Percentiles rank a stretch among this genome's conserved stretches.
Conservation (phyloP, 495 filamentous ascomycete genomes). For the Choiromyces venosus region DNA sequence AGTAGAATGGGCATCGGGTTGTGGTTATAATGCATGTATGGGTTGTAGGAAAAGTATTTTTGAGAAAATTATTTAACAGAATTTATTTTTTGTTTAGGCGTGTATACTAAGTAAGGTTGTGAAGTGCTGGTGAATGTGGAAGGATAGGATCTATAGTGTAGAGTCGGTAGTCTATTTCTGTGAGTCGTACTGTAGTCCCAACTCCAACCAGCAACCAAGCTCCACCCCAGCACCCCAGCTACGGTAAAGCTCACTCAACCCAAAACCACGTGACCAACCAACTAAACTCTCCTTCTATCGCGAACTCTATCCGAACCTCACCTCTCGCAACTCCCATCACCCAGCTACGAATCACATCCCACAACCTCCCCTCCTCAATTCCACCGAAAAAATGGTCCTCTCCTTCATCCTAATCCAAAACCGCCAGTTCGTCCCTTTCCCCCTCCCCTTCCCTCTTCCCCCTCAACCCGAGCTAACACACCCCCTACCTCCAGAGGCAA, state of each 20-base stretch:
- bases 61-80: background rate
- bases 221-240: no score
- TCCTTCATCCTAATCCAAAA: constrained; percentile 97
- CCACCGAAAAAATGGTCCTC: constrained; percentile 62
- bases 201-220: no score
- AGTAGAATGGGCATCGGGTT: background rate
- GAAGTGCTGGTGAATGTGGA: background rate
- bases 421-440: constrained; percentile 70
- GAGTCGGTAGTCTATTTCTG: background rate
- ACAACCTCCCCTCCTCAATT: constrained; percentile 8
- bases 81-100: background rate
- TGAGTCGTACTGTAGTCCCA: background rate
- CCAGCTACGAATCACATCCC: background rate
- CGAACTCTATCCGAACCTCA: background rate
- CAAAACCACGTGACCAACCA: background rate
- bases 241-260: no score
- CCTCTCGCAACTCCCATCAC: background rate
- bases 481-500: constrained; percentile 67
- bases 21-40: background rate
- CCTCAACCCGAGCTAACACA: constrained; percentile 24
- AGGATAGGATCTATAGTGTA: background rate
- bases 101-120: background rate
- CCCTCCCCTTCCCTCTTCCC: constrained; percentile 11
- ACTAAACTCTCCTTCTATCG: background rate
- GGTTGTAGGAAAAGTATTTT: background rate